Conservation (phyloP, 1,284 basidiomycete genomes). For the Sphaerobolus stellatus region DNA sequence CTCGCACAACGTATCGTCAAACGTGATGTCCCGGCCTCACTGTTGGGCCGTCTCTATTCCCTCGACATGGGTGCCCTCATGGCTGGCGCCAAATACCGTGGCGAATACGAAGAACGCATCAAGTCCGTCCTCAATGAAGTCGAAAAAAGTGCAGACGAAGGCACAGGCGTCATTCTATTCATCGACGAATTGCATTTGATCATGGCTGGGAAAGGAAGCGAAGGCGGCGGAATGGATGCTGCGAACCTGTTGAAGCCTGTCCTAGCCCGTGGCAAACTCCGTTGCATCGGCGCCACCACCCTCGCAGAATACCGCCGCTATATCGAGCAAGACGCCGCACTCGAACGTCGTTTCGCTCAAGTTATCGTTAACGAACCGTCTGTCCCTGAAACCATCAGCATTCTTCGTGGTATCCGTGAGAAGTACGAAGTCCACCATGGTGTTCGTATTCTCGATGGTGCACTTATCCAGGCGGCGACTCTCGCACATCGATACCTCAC, state of each 20-base stretch:
- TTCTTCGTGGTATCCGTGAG: slow-evolving; percentile 87
- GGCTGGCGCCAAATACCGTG: slow-evolving; percentile 95
- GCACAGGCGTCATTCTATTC: slow-evolving; percentile 87
- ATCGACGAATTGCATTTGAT: slow-evolving; percentile 94
- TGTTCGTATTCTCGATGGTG: slow-evolving; percentile 87
- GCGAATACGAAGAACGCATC: slow-evolving; percentile 97
- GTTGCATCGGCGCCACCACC: slow-evolving; percentile 92
- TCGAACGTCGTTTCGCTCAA: slow-evolving; percentile 94
- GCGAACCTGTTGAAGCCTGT: slow-evolving; percentile 88
- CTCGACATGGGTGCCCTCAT: slow-evolving; percentile 97
- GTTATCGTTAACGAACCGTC: slow-evolving; percentile 92
- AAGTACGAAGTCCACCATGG: slow-evolving; percentile 86
- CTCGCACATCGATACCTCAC: slow-evolving; percentile 95
- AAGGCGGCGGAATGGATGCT: slow-evolving; percentile 81
- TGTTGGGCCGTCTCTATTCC: slow-evolving; percentile 84
- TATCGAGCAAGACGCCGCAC: slow-evolving; percentile 93
- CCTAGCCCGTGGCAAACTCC: slow-evolving; percentile 87
- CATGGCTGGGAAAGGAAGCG: slow-evolving; percentile 79
- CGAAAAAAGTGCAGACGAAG: slow-evolving; percentile 86
- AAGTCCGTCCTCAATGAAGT: slow-evolving; percentile 92
- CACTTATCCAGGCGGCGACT: slow-evolving; percentile 88
- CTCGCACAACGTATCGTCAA: slow-evolving; percentile 96
- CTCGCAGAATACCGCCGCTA: slow-evolving; percentile 93
- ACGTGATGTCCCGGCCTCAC: slow-evolving; percentile 88
- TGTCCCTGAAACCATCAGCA: slow-evolving; percentile 90